Evolutionary conservation across 1,284 basidiomycete genomes (phyloP), one percentile per base, ranked within the genome.

Genomic region (Cronartium quercuum): DNA sequence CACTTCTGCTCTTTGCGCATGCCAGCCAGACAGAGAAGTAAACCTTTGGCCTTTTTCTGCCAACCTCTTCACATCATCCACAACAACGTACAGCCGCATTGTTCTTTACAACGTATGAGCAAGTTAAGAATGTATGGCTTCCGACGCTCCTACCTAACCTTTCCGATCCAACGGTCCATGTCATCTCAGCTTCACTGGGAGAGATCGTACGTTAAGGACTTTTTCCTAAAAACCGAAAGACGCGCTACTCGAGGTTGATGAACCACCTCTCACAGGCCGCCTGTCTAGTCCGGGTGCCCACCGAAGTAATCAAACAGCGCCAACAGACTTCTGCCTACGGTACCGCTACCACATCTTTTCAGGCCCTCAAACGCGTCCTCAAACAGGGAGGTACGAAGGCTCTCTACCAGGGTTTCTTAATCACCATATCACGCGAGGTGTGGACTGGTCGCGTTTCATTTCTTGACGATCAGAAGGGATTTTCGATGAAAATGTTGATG

Each of bases 101-200:
- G 0, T 99, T 99, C 84, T 99, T 99, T 82, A 90, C 91, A 29
- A 92, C 89, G 0, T 99, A 99, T 81, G 94, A 98, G 80, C 87
- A 87, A 13, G 86, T 95, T 78, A 98, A 99, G 83, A 64, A 84
- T 83, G 35, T 82, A 91, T 0, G 90, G 91, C 0, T 12, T 64
- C 76, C 67, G 65, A 69, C 2, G 57, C 38, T 41, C 66, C 71
- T 81, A 87, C 7, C 84, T 85, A 0, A 76, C 82, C 44, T 83
- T 84, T 3, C 83, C 88, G 74, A 84, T 88, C 35, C 85, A 86
- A 13, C 88, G 90, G 0, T 87, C 65, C 92, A 95, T 80, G 88
- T 94, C 86, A 76, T 91, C 1, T 84, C 91, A 3, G 92, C 92
- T 9, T 92, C 90, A 1, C 81, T 87, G 5, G 92, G 86, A 77